Evolutionary conservation across 2,329 filamentous ascomycete genomes (phyloP).

Genomic region (Pyricularia grisea): DNA sequence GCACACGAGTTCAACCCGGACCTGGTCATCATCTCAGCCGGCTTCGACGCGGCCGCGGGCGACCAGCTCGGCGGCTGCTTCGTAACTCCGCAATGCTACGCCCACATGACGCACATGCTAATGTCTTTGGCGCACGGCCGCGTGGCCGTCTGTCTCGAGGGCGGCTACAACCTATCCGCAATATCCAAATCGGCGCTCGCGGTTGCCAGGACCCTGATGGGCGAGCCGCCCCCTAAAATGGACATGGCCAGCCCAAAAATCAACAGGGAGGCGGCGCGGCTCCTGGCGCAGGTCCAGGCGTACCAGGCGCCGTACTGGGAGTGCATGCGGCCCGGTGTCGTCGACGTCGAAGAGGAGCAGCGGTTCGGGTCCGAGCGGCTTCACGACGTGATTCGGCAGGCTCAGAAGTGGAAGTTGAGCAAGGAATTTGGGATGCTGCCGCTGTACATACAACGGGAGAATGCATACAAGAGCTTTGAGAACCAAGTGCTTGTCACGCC

Average conservation of each 20-base stretch:
- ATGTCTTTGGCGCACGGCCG: slow-evolving; percentile 90
- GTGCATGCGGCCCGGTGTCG: slow-evolving; percentile 66
- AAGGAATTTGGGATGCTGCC: slow-evolving; percentile 70
- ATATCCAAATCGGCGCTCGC: slow-evolving; percentile 90
- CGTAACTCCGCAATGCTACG: slow-evolving; percentile 84
- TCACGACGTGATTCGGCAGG: slow-evolving; percentile 70
- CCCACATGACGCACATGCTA: slow-evolving; percentile 98
- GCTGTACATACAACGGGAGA: slow-evolving; percentile 67
- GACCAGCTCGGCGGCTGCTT: slow-evolving; percentile 90
- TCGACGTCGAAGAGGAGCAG: slow-evolving; percentile 42
- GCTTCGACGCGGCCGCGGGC: slow-evolving; percentile 90
- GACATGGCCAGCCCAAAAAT: slow-evolving; percentile 36
- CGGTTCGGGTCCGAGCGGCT: slow-evolving; percentile 51
- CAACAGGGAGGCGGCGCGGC: slow-evolving; percentile 45
- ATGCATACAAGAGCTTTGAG: slow-evolving; percentile 67
- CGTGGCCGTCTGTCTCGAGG: slow-evolving; percentile 86
- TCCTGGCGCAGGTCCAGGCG: slow-evolving; percentile 49
- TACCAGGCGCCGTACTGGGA: slow-evolving; percentile 70
- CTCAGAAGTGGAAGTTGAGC: slow-evolving; percentile 63
- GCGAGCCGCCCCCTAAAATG: slow-evolving; percentile 69
- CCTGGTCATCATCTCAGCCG: slow-evolving; percentile 87
- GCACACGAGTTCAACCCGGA: slow-evolving; percentile 90
- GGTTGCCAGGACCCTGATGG: slow-evolving; percentile 89
- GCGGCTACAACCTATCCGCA: slow-evolving; percentile 87
- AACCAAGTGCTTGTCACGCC: slow-evolving; percentile 80